Evolutionary conservation across 257 asterid genomes (phyloP), one percentile per base, ranked within the genome.

Genomic region (Penstemon davidsonii): DNA sequence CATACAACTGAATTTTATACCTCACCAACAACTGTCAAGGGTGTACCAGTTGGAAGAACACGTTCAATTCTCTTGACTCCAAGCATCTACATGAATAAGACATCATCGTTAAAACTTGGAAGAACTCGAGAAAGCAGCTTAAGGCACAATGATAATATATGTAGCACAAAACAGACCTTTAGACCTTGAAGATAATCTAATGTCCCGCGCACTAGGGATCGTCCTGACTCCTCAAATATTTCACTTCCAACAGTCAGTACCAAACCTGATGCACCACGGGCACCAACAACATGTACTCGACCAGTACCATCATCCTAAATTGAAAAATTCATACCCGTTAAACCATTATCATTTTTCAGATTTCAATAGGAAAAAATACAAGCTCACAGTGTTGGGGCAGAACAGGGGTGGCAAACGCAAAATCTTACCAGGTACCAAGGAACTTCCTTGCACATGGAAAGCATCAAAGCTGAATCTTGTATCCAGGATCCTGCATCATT

Each of bases 401-500:
- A 55, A 55, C 45, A 25, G 8, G 11, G 40, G 8, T 12, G 42
- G 44, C 8, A 60, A 68, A 58, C 73, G 62, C 38, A 66, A 57
- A 67, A 74, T 63, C 94, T 83, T 81, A 94, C 99, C 87, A 94
- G 83, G 80, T 83, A 94, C 97, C 97, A 94, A 11, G 97, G 99
- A 73, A 91, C 97, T 87, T 94, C 99, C 80, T 88, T 91, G 80
- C 96, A 88, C 96, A 83, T 91, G 60, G 97, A 94, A 74, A 94
- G 92, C 96, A 88, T 88, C 83, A 91, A 71, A 15, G 97, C 99
- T 36, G 99, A 94, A 76, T 94, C 99, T 79, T 94, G 99, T 76
- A 91, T 94, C 99, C 99, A 94, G 33, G 99, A 94, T 62, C 99
- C 99, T 3, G 97, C 97, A 73, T 94, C 99, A 73, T 94, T 94